A percentile compares a stretch with the other conserved stretches of the same genome.
These are phyloP conservation scores for Arachnomyces sp. DNA, from an alignment of 2,329 filamentous ascomycete genomes.

Conservation along the genomic window DNA sequence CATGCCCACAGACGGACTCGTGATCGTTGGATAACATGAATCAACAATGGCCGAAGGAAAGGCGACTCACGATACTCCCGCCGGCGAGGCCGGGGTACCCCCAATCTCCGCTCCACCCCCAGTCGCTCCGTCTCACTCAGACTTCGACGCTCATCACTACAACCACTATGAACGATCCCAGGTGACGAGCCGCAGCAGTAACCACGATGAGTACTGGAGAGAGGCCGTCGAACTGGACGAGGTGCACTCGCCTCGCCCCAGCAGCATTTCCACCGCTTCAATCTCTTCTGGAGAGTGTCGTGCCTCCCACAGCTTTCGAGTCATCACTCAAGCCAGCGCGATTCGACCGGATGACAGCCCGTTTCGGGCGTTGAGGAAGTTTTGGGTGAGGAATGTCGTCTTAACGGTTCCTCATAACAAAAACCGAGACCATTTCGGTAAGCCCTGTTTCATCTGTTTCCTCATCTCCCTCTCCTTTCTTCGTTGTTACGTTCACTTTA, in stretches of 20 bases:
- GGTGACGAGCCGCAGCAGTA: not conserved
- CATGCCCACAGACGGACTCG: no score
- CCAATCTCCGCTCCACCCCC: no score
- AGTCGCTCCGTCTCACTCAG: no score
- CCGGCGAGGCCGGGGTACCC: no score
- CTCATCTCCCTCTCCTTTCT: not conserved
- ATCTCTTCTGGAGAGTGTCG: constrained; percentile 29
- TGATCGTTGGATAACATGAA: no score
- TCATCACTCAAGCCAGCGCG: constrained; percentile 15
- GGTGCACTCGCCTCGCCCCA: constrained; percentile 22
- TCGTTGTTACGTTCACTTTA: not conserved
- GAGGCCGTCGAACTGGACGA: constrained; percentile 24
- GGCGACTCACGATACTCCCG: no score
- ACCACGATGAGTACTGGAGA: constrained; percentile 3
- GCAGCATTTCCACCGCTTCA: constrained; percentile 19
- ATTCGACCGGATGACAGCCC: constrained; percentile 38
- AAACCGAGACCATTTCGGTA: constrained; percentile 37
- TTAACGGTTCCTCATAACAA: constrained; percentile 32
- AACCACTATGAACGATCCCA: no score
- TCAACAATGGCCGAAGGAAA: no score
- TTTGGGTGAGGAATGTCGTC: constrained; percentile 60
- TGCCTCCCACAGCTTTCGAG: constrained; percentile 16
- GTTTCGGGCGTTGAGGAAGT: constrained; percentile 63
- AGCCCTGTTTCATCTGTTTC: no score
- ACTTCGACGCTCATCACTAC: no score